A percentile compares a stretch with the other conserved stretches of the same genome.
Evolutionary conservation across 2,329 filamentous ascomycete genomes (phyloP).

Genomic region (Onygenales sp.): DNA sequence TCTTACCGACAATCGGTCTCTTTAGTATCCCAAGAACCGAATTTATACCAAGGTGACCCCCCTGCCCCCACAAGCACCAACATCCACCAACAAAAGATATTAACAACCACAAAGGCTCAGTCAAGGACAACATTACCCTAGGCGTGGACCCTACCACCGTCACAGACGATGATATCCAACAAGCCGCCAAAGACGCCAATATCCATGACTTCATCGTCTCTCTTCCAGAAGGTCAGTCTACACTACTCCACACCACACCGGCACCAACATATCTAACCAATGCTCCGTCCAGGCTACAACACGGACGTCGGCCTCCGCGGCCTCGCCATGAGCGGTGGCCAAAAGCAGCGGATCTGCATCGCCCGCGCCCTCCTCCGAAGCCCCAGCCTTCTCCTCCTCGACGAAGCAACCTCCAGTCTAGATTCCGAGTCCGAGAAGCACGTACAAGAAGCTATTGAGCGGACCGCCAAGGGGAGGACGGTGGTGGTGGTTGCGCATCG

Average conservation of each 20-base stretch:
- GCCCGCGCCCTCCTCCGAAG: constrained; percentile 46
- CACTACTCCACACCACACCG: neutral
- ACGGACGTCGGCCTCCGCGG: constrained; percentile 43
- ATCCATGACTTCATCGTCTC: constrained; percentile 45
- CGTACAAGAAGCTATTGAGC: constrained; percentile 61
- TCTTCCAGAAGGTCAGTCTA: constrained; percentile 34
- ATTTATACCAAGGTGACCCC: constrained; percentile 31
- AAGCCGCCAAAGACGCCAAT: constrained; percentile 43
- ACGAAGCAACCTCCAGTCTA: constrained; percentile 51
- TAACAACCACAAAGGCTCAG: constrained; percentile 13
- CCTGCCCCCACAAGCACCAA: neutral
- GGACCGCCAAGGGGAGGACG: constrained; percentile 49
- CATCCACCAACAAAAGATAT: constrained; percentile 3
- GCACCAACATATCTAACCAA: neutral
- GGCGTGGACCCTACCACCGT: constrained; percentile 29
- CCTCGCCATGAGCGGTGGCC: constrained; percentile 43
- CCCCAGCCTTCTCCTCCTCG: constrained; percentile 45
- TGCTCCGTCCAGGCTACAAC: constrained; percentile 23
- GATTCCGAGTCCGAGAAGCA: constrained; percentile 58
- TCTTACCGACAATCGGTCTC: constrained; percentile 25
- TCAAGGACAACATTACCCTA: constrained; percentile 39
- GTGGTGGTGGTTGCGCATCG: constrained; percentile 71
- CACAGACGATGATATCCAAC: constrained; percentile 32
- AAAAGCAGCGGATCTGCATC: constrained; percentile 48
- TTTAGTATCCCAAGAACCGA: constrained; percentile 35